Evolutionary conservation across 106 monocot genomes (phyloP).

Genomic region (Allium cepa): DNA sequence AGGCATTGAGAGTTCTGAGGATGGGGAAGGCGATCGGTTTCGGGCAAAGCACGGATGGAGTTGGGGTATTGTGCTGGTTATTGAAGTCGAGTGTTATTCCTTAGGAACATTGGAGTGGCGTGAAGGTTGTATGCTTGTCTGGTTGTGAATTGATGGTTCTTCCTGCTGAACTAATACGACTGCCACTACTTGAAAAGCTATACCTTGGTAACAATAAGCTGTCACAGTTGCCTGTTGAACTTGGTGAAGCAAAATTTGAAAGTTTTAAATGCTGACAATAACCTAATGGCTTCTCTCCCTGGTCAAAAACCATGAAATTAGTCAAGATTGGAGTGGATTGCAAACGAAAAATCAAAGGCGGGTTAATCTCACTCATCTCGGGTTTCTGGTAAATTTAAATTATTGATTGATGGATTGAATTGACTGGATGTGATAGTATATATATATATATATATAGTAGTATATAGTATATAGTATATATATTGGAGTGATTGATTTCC

Average conservation of each 20-base stretch:
- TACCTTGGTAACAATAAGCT: constrained; percentile 87
- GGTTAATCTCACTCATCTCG: no score
- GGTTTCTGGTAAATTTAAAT: no score
- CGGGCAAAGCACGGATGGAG: constrained; percentile 73
- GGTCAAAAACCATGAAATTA: no score
- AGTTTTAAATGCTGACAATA: constrained; percentile 83
- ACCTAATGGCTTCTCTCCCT: constrained; percentile 81
- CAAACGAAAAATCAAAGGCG: no score
- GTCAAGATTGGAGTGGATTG: no score
- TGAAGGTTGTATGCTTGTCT: constrained; percentile 45
- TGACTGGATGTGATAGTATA: no score
- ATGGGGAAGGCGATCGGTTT: constrained; percentile 57
- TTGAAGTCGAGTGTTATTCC: constrained; percentile 38
- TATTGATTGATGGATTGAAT: no score
- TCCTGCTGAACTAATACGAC: constrained; percentile 68
- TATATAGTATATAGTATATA: no score
- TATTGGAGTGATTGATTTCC: no score
- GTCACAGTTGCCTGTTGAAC: constrained; percentile 72
- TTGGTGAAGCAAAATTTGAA: constrained; percentile 80
- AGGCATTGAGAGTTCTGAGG: constrained; percentile 41
- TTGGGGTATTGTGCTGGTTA: constrained; percentile 66
- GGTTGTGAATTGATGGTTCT: constrained; percentile 83
- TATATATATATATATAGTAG: no score
- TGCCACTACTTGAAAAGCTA: constrained; percentile 78
- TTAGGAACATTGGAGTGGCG: constrained; percentile 64